phyloP scores from a whole-genome alignment of 1,284 basidiomycete species.

The Uromyces viciae-fabae region DNA sequence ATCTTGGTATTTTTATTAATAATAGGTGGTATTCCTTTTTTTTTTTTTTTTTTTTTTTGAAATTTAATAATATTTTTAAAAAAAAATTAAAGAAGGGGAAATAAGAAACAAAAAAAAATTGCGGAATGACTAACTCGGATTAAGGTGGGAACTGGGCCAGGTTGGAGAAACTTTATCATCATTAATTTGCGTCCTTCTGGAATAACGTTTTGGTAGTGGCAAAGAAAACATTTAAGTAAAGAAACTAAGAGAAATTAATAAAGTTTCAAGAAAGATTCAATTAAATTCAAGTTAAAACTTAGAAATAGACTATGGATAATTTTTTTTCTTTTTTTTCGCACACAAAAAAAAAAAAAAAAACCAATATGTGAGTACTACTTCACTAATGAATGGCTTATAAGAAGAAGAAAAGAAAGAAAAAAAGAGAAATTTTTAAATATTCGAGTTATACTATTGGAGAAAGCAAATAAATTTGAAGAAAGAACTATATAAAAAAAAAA shows the following conservation, averaged over 20 bases:
- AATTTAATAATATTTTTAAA: background rate
- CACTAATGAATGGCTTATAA: background rate
- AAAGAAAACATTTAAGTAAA: slow-evolving; percentile 2
- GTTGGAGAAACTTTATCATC: background rate
- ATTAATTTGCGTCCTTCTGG: background rate
- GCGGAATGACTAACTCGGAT: background rate
- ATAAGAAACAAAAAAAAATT: too few species aligned
- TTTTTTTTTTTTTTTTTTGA: background rate
- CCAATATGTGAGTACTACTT: slow-evolving; percentile 12
- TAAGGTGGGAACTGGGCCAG: background rate
- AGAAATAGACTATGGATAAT: too few species aligned
- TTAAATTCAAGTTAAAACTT: background rate
- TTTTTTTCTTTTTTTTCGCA: too few species aligned
- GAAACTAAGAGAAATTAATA: background rate
- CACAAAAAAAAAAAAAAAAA: too few species aligned
- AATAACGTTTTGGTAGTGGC: background rate
- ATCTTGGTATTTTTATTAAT: background rate
- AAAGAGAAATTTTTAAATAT: background rate
- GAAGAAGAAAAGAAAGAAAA: background rate
- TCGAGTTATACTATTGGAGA: too few species aligned
- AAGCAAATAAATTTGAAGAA: too few species aligned
- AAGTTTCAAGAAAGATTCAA: background rate
- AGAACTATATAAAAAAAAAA: too few species aligned
- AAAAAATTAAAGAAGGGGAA: background rate
- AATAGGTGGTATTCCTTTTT: background rate